Evolutionary conservation across 1,284 basidiomycete species (phyloP).

Genomic region (Omphalotus olearius): DNA sequence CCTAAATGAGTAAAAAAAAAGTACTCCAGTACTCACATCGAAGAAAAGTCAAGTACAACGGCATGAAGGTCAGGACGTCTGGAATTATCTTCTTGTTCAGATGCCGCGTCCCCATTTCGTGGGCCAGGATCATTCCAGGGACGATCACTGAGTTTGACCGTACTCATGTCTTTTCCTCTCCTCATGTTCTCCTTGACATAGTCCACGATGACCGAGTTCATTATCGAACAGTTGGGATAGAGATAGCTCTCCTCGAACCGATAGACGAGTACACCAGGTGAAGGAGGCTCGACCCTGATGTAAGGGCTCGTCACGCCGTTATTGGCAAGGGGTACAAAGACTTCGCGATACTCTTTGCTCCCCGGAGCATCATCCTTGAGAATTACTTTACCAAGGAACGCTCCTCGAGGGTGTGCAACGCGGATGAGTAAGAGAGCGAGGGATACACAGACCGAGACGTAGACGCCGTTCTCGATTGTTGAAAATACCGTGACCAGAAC

Average conservation of each 20-base stretch:
- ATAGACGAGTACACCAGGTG: constrained; percentile 89
- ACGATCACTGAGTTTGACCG: constrained; percentile 66
- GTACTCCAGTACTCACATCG: constrained; percentile 66
- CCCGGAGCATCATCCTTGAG: constrained; percentile 32
- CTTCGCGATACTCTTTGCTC: constrained; percentile 52
- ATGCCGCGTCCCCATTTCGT: constrained; percentile 38
- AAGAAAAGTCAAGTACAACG: constrained; percentile 88
- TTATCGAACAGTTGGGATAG: constrained; percentile 86
- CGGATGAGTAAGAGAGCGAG: constrained; percentile 84
- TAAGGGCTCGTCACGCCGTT: constrained; percentile 66
- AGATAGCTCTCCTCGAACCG: constrained; percentile 92
- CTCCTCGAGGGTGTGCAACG: constrained; percentile 86
- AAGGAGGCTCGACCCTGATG: constrained; percentile 74
- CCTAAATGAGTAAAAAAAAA: background rate
- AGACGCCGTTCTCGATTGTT: constrained; percentile 92
- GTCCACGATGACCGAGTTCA: constrained; percentile 78
- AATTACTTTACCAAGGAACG: constrained; percentile 82
- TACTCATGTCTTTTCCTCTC: constrained; percentile 71
- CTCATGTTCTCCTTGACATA: constrained; percentile 77
- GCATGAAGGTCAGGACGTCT: constrained; percentile 74
- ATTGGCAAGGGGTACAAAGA: constrained; percentile 78
- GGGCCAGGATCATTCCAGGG: constrained; percentile 96
- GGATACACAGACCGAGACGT: constrained; percentile 83
- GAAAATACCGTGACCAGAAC: constrained; percentile 89
- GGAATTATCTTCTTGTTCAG: constrained; percentile 46